Evolutionary conservation across 495 filamentous ascomycete genomes (phyloP).

Genomic region (Aspergillus incahuasiensis): DNA sequence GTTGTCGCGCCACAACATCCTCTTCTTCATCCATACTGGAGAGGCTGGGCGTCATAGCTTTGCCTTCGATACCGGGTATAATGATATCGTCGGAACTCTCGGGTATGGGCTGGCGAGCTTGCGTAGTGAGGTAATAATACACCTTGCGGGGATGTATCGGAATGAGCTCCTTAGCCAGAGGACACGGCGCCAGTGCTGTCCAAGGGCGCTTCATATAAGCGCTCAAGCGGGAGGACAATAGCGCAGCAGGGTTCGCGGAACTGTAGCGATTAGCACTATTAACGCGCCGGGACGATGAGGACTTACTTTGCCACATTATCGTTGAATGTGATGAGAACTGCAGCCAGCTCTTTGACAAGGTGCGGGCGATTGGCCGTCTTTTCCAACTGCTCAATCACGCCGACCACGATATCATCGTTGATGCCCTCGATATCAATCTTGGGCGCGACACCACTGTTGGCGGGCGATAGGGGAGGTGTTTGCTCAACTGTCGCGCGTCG

Average conservation of each 20-base stretch:
- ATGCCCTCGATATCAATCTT: constrained; percentile 85
- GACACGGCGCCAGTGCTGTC: constrained; percentile 76
- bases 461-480: constrained; percentile 85
- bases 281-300: background rate
- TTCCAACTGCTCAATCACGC: constrained; percentile 85
- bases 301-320: constrained; percentile 87
- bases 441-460: constrained; percentile 44
- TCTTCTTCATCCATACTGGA: constrained; percentile 72
- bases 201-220: constrained; percentile 86
- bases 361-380: constrained; percentile 90
- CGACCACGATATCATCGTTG: constrained; percentile 91
- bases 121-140: constrained; percentile 90
- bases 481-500: constrained; percentile 55
- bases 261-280: constrained; percentile 39
- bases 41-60: constrained; percentile 74
- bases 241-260: constrained; percentile 90
- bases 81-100: constrained; percentile 57
- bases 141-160: constrained; percentile 89
- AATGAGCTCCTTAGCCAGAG: constrained; percentile 87
- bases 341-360: constrained; percentile 88
- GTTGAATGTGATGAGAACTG: constrained; percentile 68
- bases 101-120: constrained; percentile 75
- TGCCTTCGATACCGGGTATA: constrained; percentile 39
- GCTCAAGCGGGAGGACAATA: constrained; percentile 87
- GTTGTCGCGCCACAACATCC: constrained; percentile 64